phyloP scores from a whole-genome alignment of 2,329 filamentous ascomycete genomes.

The Golovinomyces cichoracearum region DNA sequence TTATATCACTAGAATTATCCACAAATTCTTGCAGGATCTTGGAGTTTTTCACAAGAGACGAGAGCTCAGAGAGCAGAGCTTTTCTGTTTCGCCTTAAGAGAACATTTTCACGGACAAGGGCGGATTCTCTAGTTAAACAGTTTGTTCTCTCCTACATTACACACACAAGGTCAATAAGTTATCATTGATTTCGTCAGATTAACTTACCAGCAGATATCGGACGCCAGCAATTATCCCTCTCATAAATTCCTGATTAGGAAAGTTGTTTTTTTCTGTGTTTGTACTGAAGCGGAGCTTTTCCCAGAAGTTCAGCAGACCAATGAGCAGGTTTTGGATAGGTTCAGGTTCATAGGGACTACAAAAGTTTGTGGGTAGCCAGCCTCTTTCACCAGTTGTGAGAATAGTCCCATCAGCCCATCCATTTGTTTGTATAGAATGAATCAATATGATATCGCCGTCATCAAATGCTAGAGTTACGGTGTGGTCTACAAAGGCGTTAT shows the following conservation, averaged over 20 bases:
- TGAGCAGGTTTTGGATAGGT: conserved; percentile 60
- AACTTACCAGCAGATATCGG: conserved; percentile 57
- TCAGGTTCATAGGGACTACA: conserved; percentile 85
- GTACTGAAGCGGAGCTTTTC: conserved; percentile 59
- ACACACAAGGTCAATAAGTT: no score
- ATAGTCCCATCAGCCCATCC: conserved; percentile 95
- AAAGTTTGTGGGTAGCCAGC: conserved; percentile 95
- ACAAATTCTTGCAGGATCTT: conserved; percentile 58
- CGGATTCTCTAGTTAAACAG: conserved; percentile 61
- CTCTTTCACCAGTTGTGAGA: conserved; percentile 57
- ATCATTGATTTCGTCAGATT: no score
- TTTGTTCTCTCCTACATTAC: conserved; percentile 69
- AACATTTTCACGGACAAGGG: conserved; percentile 49
- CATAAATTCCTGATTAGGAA: conserved; percentile 81
- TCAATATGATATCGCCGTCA: conserved; percentile 73
- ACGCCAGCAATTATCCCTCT: conserved; percentile 84
- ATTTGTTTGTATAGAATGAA: conserved; percentile 93
- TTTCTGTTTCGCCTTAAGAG: conserved; percentile 59
- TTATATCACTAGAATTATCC: conserved; percentile 13
- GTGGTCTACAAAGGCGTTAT: conserved; percentile 48
- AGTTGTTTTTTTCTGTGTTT: conserved; percentile 49
- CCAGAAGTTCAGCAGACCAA: conserved; percentile 76
- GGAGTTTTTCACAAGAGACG: conserved; percentile 64
- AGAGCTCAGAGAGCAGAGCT: conserved; percentile 67
- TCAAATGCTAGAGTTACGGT: conserved; percentile 73